These are phyloP conservation scores for Ziziphus jujuba DNA, from an alignment of 306 rosid genomes.

Conservation along the genomic window DNA sequence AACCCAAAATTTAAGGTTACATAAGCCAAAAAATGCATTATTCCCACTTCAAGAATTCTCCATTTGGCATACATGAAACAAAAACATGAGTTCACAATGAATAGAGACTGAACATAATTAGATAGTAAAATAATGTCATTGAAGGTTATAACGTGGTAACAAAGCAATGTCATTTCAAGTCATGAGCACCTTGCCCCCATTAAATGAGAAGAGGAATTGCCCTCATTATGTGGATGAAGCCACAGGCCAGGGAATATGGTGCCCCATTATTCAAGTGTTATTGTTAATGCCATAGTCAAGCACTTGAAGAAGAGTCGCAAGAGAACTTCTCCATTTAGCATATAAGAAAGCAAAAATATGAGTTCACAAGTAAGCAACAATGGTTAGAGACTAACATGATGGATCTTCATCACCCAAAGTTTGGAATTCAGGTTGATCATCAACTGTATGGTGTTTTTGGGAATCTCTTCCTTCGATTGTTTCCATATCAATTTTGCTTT, in stretches of 20 bases:
- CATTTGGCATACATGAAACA: too few species aligned
- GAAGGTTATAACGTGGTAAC: too few species aligned
- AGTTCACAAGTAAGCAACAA: neutral
- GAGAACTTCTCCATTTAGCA: neutral
- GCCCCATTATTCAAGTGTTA: neutral
- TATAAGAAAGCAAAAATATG: neutral
- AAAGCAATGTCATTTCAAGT: neutral
- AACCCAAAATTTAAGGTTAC: too few species aligned
- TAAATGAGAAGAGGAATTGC: neutral
- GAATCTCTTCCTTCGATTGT: slow-evolving; percentile 3
- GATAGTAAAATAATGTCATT: too few species aligned
- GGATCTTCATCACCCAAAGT: neutral
- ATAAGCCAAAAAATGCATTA: too few species aligned
- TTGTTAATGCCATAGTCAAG: neutral
- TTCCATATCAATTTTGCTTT: slow-evolving; percentile 38
- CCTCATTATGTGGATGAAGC: neutral
- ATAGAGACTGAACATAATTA: too few species aligned
- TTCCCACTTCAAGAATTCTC: too few species aligned
- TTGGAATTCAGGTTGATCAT: neutral
- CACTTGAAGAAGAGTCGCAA: slow-evolving; percentile 2
- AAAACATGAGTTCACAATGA: too few species aligned
- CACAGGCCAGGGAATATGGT: slow-evolving; percentile 1
- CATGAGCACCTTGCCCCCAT: neutral
- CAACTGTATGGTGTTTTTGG: neutral
- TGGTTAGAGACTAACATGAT: neutral